Evolutionary conservation across 1,139 yeast species (phyloP), one percentile per base, ranked within the genome.

Genomic region (Candida gigantensis): DNA sequence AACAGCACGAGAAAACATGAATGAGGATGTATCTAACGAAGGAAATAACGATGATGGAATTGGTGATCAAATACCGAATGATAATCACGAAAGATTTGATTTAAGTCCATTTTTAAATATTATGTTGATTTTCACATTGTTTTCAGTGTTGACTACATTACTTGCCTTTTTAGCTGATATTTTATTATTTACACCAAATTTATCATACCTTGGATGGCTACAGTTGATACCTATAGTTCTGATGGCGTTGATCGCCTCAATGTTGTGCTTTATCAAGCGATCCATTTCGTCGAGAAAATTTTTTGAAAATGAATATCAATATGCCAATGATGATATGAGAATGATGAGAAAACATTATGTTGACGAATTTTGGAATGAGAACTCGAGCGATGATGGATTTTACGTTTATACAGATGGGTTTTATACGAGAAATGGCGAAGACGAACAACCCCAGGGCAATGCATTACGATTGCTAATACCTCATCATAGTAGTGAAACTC

Each of bases 371-470:
- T 34, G 39, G 32, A 38, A 47, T 28, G 74, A 67, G 35, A 47
- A 58, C 11, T 65, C 54, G 6, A 68, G 75, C 45, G 77, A 71
- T 37, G 75, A 69, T 43, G 76, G 76, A 7, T 68, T 71, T 37
- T 65, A 58, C 43, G 72, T 69, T 7, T 70, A 65, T 43, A 65
- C 77, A 3, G 65, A 68, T 43, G 75, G 74, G n/a, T 69, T 69
- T 42, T 58, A 60, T 46, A 51, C 51, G n/a, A 44, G 49, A 28
- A 42, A 46, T 32, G 41, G 43, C 8, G 46, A 47, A 9, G 41
- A 44, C 19, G 35, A 42, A 19, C 37, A 33, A 17, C 21, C 31
- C 3, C 30, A 12, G 8, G 16, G 5, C 9, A 33, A 29, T 12
- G 12, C 32, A 13, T 6, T 10, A 10, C 26, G 11, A 6, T 16